A percentile compares a stretch with the other conserved stretches of the same genome.
phyloP scores from a whole-genome alignment of 441 rosid species.

The Biscutella laevigata region DNA sequence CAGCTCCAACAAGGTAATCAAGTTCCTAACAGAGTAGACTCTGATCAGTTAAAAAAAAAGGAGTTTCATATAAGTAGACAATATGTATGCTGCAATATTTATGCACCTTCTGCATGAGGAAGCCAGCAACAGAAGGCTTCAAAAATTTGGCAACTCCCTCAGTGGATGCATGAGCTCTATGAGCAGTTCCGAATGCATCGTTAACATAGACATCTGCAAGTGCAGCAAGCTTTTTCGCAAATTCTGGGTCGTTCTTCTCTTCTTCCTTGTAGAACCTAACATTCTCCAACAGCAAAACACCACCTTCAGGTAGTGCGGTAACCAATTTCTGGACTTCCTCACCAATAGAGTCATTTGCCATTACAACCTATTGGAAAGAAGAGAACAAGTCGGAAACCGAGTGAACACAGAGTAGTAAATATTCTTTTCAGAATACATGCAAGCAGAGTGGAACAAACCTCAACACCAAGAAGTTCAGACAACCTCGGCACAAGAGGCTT shows the following conservation, averaged over 20 bases:
- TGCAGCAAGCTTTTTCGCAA: slow-evolving; percentile 88
- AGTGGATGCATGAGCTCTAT: slow-evolving; percentile 95
- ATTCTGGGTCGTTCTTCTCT: slow-evolving; percentile 94
- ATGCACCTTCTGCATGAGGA: slow-evolving; percentile 80
- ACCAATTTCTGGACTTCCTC: slow-evolving; percentile 74
- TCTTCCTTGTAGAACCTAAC: slow-evolving; percentile 89
- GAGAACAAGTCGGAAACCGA: not conserved
- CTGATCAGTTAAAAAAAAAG: not conserved
- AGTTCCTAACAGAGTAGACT: slow-evolving; percentile 51
- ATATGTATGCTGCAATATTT: not conserved
- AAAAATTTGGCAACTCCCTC: slow-evolving; percentile 86
- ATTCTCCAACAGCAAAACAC: slow-evolving; percentile 78
- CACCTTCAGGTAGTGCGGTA: slow-evolving; percentile 60
- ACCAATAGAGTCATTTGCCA: slow-evolving; percentile 80
- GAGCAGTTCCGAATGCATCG: slow-evolving; percentile 95
- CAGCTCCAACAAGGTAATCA: slow-evolving; percentile 92
- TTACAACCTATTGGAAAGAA: slow-evolving; percentile 51
- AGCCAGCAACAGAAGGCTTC: slow-evolving; percentile 96
- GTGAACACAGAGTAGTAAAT: not conserved
- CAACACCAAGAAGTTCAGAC: slow-evolving; percentile 78
- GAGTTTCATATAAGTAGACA: not conserved
- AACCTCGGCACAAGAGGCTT: slow-evolving; percentile 90
- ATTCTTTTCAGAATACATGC: not conserved
- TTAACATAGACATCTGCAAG: slow-evolving; percentile 84
- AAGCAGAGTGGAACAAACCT: slow-evolving; percentile 33